Conservation (phyloP, 768 basidiomycete genomes). For the Pleurotus eryngii region DNA sequence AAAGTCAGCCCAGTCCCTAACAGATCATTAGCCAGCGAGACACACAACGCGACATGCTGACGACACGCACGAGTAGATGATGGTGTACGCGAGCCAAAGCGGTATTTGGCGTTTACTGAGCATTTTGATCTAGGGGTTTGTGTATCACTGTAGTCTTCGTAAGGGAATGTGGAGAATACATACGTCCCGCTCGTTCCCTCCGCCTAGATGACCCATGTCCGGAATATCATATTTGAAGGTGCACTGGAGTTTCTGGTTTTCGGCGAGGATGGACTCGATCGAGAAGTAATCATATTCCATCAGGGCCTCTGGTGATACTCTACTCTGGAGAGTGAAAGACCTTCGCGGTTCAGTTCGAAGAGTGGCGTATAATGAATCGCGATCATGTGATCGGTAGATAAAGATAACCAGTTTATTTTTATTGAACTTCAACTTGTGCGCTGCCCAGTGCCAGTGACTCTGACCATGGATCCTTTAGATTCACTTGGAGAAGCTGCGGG, state of each 20-base stretch:
- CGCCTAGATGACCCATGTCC: constrained; percentile 86
- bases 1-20: constrained; percentile 86
- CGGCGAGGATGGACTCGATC: constrained; percentile 85
- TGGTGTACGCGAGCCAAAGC: constrained; percentile 86
- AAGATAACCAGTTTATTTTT: not conserved
- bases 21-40: constrained; percentile 2
- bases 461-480: constrained; percentile 1
- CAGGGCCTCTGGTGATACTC: not conserved
- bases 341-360: not conserved
- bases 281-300: constrained; percentile 96
- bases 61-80: constrained; percentile 68
- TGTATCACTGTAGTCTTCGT: constrained; percentile 1
- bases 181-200: constrained; percentile 82
- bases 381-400: not conserved
- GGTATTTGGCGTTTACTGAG: constrained; percentile 79
- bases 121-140: constrained; percentile 62
- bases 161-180: constrained; percentile 21
- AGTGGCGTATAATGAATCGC: constrained; percentile 8
- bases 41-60: not conserved
- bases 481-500: not conserved
- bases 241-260: constrained; percentile 94
- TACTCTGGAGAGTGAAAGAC: not conserved
- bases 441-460: no score
- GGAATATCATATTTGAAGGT: constrained; percentile 85
- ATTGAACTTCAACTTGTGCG: no score